These are phyloP conservation scores for Bruguiera sexangula DNA, from an alignment of 345 rosid genomes.

Conservation along the genomic window DNA sequence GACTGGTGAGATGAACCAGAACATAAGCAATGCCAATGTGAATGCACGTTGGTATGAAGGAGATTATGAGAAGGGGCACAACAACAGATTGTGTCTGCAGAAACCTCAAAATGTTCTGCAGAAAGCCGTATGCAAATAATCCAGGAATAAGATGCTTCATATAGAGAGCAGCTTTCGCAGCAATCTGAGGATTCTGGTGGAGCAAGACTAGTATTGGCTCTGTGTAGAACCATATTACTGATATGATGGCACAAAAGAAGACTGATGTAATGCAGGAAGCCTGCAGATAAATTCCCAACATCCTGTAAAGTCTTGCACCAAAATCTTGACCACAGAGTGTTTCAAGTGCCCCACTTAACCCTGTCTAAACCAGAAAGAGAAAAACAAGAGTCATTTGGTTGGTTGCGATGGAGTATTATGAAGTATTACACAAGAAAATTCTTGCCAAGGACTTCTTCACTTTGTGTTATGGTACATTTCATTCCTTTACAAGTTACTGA, in stretches of 20 bases:
- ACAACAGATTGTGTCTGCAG: slow-evolving; percentile 23
- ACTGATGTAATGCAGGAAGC: slow-evolving; percentile 15
- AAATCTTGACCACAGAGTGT: slow-evolving; percentile 22
- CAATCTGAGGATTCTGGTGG: slow-evolving; percentile 17
- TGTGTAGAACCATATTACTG: slow-evolving; percentile 20
- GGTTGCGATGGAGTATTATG: no score
- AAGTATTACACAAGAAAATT: no score
- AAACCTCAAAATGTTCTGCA: slow-evolving; percentile 25
- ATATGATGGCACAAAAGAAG: slow-evolving; percentile 1
- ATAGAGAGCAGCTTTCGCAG: slow-evolving; percentile 13
- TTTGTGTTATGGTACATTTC: no score
- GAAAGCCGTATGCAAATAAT: slow-evolving; percentile 20
- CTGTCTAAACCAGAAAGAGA: neutral
- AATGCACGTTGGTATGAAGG: slow-evolving; percentile 11
- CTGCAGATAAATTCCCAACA: slow-evolving; percentile 20
- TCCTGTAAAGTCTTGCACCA: slow-evolving; percentile 20
- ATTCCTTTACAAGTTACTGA: no score
- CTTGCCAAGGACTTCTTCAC: no score
- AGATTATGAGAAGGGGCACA: slow-evolving; percentile 7
- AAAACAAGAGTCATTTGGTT: neutral
- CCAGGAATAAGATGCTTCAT: slow-evolving; percentile 27
- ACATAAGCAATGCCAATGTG: slow-evolving; percentile 18
- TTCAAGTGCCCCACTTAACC: slow-evolving; percentile 23
- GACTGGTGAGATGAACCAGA: slow-evolving; percentile 15
- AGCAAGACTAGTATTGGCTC: slow-evolving; percentile 16